Evolutionary conservation across 208 protist genomes (phyloP).

Genomic region (Vickermania ingenoplastis): DNA sequence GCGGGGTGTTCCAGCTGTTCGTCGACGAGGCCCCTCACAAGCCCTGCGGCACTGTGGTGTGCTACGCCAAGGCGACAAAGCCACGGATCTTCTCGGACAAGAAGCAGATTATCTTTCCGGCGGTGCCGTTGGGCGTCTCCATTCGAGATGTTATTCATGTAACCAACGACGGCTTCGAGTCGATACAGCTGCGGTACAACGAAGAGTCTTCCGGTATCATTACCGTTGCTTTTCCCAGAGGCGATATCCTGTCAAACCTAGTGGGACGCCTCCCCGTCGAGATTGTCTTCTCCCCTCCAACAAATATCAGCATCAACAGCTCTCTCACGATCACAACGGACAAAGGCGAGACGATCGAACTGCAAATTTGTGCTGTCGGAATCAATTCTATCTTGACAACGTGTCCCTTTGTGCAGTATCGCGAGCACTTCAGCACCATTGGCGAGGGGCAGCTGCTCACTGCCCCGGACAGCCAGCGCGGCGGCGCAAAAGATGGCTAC

Average conservation of each 20-base stretch:
- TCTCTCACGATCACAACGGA: conserved; percentile 81
- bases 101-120: conserved; percentile 71
- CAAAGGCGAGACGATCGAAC: conserved; percentile 48
- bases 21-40: conserved; percentile 27
- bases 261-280: conserved; percentile 31
- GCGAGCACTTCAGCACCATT: conserved; percentile 14
- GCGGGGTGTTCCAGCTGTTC: conserved; percentile 34
- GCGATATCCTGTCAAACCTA: conserved; percentile 16
- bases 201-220: conserved; percentile 57
- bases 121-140: conserved; percentile 72
- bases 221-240: conserved; percentile 70
- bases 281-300: conserved; percentile 54
- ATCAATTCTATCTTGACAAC: conserved; percentile 87
- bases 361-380: conserved; percentile 70
- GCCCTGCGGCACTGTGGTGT: conserved; percentile 44
- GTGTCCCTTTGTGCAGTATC: conserved; percentile 32
- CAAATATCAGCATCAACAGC: conserved; percentile 73
- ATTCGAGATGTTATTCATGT: conserved; percentile 66
- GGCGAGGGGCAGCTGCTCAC: conserved; percentile 15
- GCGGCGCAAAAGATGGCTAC: neutral
- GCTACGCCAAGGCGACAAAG: conserved; percentile 51
- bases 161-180: conserved; percentile 90
- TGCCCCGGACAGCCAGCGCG: conserved; percentile 5
- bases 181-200: conserved; percentile 72
- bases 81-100: conserved; percentile 76